phyloP scores from a whole-genome alignment of 73 alveolate genomes.

The Vitrella brassicaformis region DNA sequence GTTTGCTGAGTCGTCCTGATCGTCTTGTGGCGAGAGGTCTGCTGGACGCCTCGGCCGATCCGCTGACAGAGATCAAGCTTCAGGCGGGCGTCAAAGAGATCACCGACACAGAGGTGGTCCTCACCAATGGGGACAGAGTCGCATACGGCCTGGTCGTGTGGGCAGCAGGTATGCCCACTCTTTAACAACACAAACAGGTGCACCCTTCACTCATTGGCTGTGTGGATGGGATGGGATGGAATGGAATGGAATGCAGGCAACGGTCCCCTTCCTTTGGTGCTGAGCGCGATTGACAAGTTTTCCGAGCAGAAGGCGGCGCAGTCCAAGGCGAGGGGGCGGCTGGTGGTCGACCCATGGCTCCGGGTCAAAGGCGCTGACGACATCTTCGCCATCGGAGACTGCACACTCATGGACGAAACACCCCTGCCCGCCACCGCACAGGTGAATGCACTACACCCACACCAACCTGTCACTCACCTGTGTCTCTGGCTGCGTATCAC shows the following conservation, averaged over 20 bases:
- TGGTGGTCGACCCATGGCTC: background rate
- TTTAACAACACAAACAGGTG: no score
- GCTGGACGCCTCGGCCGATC: background rate
- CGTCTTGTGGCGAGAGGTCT: background rate
- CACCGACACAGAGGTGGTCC: background rate
- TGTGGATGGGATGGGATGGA: no score
- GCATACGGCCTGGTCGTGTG: background rate
- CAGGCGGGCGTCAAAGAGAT: background rate
- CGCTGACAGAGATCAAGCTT: background rate
- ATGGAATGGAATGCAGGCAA: no score
- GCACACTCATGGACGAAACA: background rate
- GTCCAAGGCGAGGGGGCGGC: background rate
- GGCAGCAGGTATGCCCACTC: no score
- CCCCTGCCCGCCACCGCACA: background rate
- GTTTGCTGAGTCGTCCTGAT: no score
- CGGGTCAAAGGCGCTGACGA: background rate
- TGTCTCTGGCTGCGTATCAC: no score
- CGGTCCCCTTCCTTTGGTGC: background rate
- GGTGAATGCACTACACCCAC: no score
- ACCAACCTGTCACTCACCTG: no score
- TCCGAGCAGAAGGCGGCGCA: background rate
- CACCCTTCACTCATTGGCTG: no score
- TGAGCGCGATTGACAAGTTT: background rate
- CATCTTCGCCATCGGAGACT: background rate
- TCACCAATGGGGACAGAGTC: background rate